Percentiles rank a stretch among this genome's conserved stretches.
Evolutionary conservation across 805 yeast species (phyloP).

Genomic region (Metschnikowia peoriensis): DNA sequence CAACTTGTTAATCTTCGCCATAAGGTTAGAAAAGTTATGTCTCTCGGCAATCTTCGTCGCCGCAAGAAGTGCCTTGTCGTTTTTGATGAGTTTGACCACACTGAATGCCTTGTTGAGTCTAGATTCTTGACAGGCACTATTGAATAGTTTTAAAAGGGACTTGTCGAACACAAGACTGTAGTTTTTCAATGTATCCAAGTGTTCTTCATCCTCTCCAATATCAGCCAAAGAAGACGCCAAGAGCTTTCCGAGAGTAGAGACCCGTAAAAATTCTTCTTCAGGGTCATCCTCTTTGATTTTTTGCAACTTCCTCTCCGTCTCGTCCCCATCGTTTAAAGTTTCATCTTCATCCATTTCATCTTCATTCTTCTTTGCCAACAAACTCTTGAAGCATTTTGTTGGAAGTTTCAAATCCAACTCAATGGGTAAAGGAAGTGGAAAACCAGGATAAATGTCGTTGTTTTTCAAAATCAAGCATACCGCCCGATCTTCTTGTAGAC

Average conservation of each 20-base stretch:
- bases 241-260: conserved; percentile 59
- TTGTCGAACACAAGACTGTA: conserved; percentile 67
- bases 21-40: conserved; percentile 36
- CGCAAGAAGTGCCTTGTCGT: conserved; percentile 77
- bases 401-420: conserved; percentile 76
- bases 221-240: conserved; percentile 49
- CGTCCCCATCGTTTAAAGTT: conserved; percentile 15
- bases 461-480: conserved; percentile 77
- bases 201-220: conserved; percentile 34
- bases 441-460: conserved; percentile 59
- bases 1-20: conserved; percentile 35
- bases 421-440: conserved; percentile 82
- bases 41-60: conserved; percentile 84
- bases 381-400: conserved; percentile 31
- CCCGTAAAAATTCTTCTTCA: conserved; percentile 64
- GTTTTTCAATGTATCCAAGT: conserved; percentile 49
- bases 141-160: conserved; percentile 73
- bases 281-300: conserved; percentile 36
- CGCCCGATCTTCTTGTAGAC: conserved; percentile 66
- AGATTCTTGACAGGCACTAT: conserved; percentile 66
- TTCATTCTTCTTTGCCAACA: conserved; percentile 20
- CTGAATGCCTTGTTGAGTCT: conserved; percentile 65
- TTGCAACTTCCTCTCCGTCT: conserved; percentile 7
- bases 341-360: conserved; percentile 27
- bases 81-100: conserved; percentile 64